Base-by-base conservation (phyloP, 2,329 filamentous ascomycete genomes). In the Ceratocystis smalleyi region DNA sequence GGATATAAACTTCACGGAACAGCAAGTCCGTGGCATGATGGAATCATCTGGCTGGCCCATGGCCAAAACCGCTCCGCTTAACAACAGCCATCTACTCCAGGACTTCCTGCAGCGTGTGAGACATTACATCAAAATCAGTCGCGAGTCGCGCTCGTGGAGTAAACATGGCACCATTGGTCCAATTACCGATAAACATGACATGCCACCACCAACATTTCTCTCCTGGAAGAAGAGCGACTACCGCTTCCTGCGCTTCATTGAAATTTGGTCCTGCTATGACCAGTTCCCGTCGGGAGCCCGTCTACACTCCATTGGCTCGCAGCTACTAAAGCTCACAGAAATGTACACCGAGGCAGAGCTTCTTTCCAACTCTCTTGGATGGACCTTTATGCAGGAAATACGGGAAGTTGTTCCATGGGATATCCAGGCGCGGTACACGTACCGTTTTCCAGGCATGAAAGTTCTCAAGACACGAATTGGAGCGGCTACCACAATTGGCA, bases 341-440 rank as follows among this genome's bases (percentile, higher is more conserved):
- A 76, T 84, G 63, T 92, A 92, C 70, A 69, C 73, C 5, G 75
- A 81, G 5, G 74, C 73, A 4, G 73, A 79, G 59, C 72, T 73
- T 61, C 74, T 83, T 45, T 76, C 77, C 27, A 71, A 75, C 15
- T 71, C 72, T 49, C 76, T 77, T 3, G 80, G 80, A 43, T 85
- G 82, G 78, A 79, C 82, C 0, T 89, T 91, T 68, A 74, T 94
- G 35, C 87, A 91, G 70, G 89, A 94, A 71, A 77, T 91, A 49
- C 87, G 87, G 10, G 82, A 84, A 63, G 79, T 90, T 51, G 75
- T 81, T 6, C 86, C 88, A 0, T 89, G 85, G 80, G 86, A 91
- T 69, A 82, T 89, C 59, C 79, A 80, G 2, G 77, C 81, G 3
- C 78, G 85, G 2, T 89, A 87, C 72, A 79, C 79, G 40, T 72